Evolutionary conservation across 1,284 basidiomycete genomes (phyloP).

Genomic region (Pseudozyma thailandica): DNA sequence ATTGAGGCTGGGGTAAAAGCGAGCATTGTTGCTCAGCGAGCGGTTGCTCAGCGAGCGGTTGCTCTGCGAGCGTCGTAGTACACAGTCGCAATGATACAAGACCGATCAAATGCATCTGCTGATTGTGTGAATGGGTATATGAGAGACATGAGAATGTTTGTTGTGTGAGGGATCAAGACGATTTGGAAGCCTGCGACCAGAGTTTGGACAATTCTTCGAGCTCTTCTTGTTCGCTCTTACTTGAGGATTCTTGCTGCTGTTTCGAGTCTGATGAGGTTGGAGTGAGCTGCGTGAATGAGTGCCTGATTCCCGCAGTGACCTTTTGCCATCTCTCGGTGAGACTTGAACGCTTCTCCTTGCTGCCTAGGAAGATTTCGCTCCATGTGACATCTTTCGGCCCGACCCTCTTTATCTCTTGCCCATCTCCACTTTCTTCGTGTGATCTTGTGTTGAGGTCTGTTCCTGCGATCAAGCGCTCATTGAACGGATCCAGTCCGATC

Average conservation of each 20-base stretch:
- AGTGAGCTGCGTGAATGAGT: conserved; percentile 17
- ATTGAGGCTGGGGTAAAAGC: conserved; percentile 72
- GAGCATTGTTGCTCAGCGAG: conserved; percentile 54
- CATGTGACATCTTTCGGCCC: conserved; percentile 30
- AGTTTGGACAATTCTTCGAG: conserved; percentile 20
- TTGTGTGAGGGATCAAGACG: neutral
- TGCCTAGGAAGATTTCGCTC: conserved; percentile 44
- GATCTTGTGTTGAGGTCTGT: neutral
- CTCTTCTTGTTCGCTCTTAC: conserved; percentile 14
- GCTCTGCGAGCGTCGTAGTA: conserved; percentile 44
- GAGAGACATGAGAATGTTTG: neutral
- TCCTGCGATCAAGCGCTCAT: neutral
- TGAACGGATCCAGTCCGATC: conserved; percentile 9
- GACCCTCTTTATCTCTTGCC: neutral
- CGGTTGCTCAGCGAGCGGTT: conserved; percentile 65
- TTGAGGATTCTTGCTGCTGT: neutral
- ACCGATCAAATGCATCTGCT: neutral
- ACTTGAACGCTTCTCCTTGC: conserved; percentile 12
- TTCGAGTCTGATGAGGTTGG: neutral
- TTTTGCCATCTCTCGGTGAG: conserved; percentile 21
- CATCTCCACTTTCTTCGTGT: neutral
- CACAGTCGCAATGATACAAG: neutral
- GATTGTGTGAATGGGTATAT: conserved; percentile 11
- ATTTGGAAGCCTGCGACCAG: conserved; percentile 18
- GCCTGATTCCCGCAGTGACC: conserved; percentile 27